Evolutionary conservation across 495 filamentous ascomycete species (phyloP), one percentile per base, ranked within the genome.

Genomic region (Aspergillus nidulans): DNA sequence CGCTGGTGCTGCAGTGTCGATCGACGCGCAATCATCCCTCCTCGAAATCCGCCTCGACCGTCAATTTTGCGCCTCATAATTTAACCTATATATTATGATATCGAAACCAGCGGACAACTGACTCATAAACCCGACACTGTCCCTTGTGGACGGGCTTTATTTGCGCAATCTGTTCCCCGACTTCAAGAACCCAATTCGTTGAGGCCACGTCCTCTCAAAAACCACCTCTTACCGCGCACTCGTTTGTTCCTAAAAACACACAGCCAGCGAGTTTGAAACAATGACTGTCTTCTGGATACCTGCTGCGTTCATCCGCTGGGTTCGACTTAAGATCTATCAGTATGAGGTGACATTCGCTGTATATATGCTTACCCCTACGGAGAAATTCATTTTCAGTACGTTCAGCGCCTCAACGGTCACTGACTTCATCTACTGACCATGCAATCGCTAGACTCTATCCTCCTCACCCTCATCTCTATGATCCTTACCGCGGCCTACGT

Each of bases 301-400:
- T 2, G 63, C 73, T 26, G 64, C 65, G 39, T 61, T 87, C 13
- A 63, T 85, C 36, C 78, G 80, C 52, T 87, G 85, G 81, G 73
- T 91, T 51, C 85, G 85, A 64, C 77, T 87, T 54, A 92, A 92
- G 74, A 81, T 84, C 53, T 92, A 92, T 68, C 88, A 92, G 69
- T 91, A 91, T 68, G 88, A 91, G 67, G 89, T 91, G 61, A 91
- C 89, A 4, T 89, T 90, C 67, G 82, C 86, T 41, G 76, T 91
- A 20, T 92, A 92, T 76, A 92, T 92, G 88, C 80, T 92, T 30
- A 91, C 88, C 12, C 83, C 87, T 4, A 88, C 84, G 5, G 88
- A 92, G 71, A 90, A 89, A 59, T 85, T 91, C 72, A 86, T 92
- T 65, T 89, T 92, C 76, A 91, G 87, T 90, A 82, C 40, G 83